Evolutionary conservation across 2,329 filamentous ascomycete species (phyloP), one percentile per base, ranked within the genome.

Genomic region (Fusarium torreyae): DNA sequence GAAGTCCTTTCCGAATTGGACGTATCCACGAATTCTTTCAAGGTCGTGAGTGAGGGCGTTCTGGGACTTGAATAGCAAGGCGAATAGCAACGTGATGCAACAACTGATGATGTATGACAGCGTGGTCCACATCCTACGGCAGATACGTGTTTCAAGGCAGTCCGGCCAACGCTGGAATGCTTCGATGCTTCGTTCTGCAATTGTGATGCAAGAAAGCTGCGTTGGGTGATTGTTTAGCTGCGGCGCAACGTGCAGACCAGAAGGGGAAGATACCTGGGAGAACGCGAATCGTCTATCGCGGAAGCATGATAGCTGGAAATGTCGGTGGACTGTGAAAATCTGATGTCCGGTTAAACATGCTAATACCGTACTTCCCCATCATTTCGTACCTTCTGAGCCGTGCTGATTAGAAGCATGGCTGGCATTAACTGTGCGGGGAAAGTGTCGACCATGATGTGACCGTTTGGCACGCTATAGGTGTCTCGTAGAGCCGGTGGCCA

Each of bases 381-480:
- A 20, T 20, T 20, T 20, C 18, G 17, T 18, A 45, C 56, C 2
- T 58, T 58, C 2, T 58, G 56, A 3, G 56, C 56, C 1, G 54
- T 58, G 11, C 56, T 58, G 18, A 58, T 57, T 2, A 58, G 40
- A 45, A 58, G 18, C 56, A 58, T 58, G 6, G 50, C 56, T 14
- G 56, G 56, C 56, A 58, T 57, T 8, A 57, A 18, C 6, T 17
- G 22, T 3, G 6, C n/a, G 2, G 50, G 56, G 1, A 57, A 3
- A 5, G 31, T 15, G 26, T 45, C 24, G 2, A 0, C 18, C 13
- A 15, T 14, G 6, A 24, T 15, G 6, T 13, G 15, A 2, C 6
- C 20, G 6, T 18, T 26, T 2, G 24, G 56, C 4, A 22, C 4
- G 3, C 17, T 24, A 15, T 26, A 15, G 13, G 26, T 34, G 0